These are phyloP conservation scores for Rhynchospora pubera DNA, from an alignment of 176 grass and related monocot species.

Conservation along the genomic window DNA sequence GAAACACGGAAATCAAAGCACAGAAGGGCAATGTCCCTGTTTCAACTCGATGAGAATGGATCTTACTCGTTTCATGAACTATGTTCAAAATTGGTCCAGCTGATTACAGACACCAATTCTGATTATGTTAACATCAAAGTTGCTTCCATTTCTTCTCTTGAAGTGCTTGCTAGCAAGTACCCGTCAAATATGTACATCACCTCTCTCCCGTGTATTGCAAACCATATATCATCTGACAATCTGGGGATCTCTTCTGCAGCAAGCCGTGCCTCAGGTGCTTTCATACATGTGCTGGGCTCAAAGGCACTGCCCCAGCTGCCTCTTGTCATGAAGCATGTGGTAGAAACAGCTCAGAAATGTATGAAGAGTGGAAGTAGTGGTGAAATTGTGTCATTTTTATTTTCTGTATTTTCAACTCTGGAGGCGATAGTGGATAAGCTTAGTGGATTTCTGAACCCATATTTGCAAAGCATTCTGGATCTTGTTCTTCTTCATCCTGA, in stretches of 20 bases:
- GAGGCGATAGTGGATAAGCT: slow-evolving; percentile 76
- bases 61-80: slow-evolving; percentile 46
- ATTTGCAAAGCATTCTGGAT: slow-evolving; percentile 63
- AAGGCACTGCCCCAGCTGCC: slow-evolving; percentile 70
- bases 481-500: slow-evolving; percentile 58
- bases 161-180: slow-evolving; percentile 63
- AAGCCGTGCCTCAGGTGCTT: slow-evolving; percentile 52
- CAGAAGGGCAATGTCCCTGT: slow-evolving; percentile 20
- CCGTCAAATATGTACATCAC: slow-evolving; percentile 59
- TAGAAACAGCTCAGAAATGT: slow-evolving; percentile 52
- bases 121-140: slow-evolving; percentile 40
- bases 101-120: slow-evolving; percentile 37
- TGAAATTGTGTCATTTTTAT: slow-evolving; percentile 30
- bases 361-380: slow-evolving; percentile 25
- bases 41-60: slow-evolving; percentile 42
- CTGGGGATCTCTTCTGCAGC: slow-evolving; percentile 46
- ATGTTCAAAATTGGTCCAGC: slow-evolving; percentile 62
- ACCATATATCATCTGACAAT: slow-evolving; percentile 52
- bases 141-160: slow-evolving; percentile 77
- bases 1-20: slow-evolving; percentile 38
- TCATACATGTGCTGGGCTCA: slow-evolving; percentile 76
- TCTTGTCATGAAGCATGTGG: slow-evolving; percentile 68
- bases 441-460: slow-evolving; percentile 83
- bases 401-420: slow-evolving; percentile 53
- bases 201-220: slow-evolving; percentile 48